Evolutionary conservation across 2,329 filamentous ascomycete genomes (phyloP), one percentile per base, ranked within the genome.

Genomic region (Pseudogymnoascus sp.): DNA sequence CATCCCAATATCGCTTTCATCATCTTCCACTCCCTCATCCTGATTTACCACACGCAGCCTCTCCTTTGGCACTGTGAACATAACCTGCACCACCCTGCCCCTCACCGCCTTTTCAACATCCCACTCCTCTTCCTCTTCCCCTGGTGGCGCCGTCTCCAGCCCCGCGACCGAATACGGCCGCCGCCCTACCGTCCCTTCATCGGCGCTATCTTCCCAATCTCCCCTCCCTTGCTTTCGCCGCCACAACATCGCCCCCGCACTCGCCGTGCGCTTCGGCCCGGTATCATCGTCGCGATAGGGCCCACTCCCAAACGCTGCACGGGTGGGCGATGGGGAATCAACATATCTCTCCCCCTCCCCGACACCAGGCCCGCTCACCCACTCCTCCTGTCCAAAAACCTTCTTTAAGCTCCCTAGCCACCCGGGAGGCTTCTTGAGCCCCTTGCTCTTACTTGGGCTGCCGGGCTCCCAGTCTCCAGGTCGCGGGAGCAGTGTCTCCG

Each of bases 61-160:
- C 75, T 93, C 89, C 74, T 88, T 91, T 2, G 95, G 93, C 65
- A 97, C 91, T 0, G 93, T 97, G 75, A 96, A 97, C 84, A 96
- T 95, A 71, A 91, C 84, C 74, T 93, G 89, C 65, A 93, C 89
- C 7, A 90, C 79, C 21, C 88, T 77, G 64, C 83, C 83, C 76
- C 91, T 87, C 1, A 88, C 83, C 2, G 89, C 88, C 63, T 82
- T 80, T 73, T 93, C 89, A 40, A 93, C 84, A 69, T 92, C 89
- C 89, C 89, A 90, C 62, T 91, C 88, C 33, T 78, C 77, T 37
- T 72, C 70, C 56, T 69, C 71, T 73, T 68, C 71, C 75, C 61
- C 77, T 70, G 62, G 72, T 69, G 73, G 61, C 71, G 70, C 63
- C 29, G 19, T 21, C 31, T 26, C 26, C 23, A n/a, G 42, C 59